phyloP scores from a whole-genome alignment of 2,329 filamentous ascomycete species.

The Colletotrichum acutatum region DNA sequence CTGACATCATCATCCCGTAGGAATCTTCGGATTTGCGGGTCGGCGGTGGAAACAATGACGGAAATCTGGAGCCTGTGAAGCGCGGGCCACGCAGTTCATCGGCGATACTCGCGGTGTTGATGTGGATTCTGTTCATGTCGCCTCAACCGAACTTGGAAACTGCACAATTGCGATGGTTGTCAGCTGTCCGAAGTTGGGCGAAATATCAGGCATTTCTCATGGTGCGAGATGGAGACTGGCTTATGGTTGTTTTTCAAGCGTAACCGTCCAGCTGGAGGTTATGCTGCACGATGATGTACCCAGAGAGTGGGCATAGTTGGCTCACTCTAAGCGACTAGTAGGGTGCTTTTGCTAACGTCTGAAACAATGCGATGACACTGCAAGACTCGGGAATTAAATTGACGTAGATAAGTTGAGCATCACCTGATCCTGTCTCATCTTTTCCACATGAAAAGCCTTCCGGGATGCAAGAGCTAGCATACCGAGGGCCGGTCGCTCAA shows the following conservation, averaged over 20 bases:
- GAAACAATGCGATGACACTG: too few species aligned
- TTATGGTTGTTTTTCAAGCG: not conserved
- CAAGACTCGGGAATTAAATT: too few species aligned
- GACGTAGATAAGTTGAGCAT: too few species aligned
- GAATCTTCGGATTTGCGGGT: slow-evolving; percentile 12
- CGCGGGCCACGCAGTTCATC: slow-evolving; percentile 13
- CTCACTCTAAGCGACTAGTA: too few species aligned
- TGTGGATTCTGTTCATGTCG: not conserved
- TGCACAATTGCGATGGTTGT: not conserved
- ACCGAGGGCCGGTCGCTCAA: not conserved
- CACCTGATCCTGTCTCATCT: fast-evolving
- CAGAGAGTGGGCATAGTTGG: not conserved
- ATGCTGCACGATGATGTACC: not conserved
- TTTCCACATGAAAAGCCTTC: not conserved
- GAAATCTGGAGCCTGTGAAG: slow-evolving; percentile 20
- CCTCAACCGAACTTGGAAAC: not conserved
- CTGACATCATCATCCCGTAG: slow-evolving; percentile 23
- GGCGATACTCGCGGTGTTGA: slow-evolving; percentile 6
- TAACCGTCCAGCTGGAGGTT: not conserved
- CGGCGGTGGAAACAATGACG: slow-evolving; percentile 31
- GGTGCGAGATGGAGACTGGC: too few species aligned
- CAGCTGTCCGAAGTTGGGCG: not conserved
- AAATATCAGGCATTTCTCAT: not conserved
- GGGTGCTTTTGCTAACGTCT: too few species aligned
- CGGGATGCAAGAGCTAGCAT: not conserved